These are phyloP conservation scores for Aspergillus fumigatiaffinis DNA, from an alignment of 2,329 filamentous ascomycete genomes.

Conservation along the genomic window DNA sequence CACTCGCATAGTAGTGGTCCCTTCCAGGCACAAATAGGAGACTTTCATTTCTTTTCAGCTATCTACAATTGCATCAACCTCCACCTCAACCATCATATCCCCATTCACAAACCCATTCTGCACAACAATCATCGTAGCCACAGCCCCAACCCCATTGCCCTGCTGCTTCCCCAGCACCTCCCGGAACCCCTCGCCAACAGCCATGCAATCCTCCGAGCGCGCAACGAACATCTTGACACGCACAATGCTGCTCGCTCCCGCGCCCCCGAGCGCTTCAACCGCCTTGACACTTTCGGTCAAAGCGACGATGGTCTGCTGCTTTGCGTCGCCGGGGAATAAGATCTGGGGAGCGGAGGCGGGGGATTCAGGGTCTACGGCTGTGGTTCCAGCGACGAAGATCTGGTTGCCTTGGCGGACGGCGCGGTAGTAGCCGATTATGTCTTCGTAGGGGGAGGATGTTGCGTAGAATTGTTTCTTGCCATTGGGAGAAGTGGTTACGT, in stretches of 20 bases:
- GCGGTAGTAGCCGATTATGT: constrained; percentile 36
- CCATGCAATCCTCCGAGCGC: constrained; percentile 25
- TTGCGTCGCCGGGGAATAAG: constrained; percentile 29
- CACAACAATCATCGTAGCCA: constrained; percentile 38
- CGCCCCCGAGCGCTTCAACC: constrained; percentile 30
- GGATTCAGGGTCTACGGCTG: constrained; percentile 31
- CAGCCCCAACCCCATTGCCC: constrained; percentile 24
- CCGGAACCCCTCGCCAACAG: constrained; percentile 28
- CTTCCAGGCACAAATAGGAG: neutral
- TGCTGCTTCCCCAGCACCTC: constrained; percentile 24
- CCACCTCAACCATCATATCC: constrained; percentile 38
- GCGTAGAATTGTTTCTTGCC: constrained; percentile 24
- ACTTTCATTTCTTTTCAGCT: neutral
- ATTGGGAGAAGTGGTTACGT: neutral
- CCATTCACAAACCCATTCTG: constrained; percentile 34
- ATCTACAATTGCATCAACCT: constrained; percentile 34
- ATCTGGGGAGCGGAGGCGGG: constrained; percentile 24
- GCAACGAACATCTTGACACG: constrained; percentile 35
- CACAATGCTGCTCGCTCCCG: constrained; percentile 29
- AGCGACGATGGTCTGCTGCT: constrained; percentile 27
- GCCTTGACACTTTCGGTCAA: constrained; percentile 26
- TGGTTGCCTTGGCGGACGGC: constrained; percentile 33
- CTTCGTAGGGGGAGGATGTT: constrained; percentile 36
- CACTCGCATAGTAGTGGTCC: neutral
- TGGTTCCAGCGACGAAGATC: constrained; percentile 39